Base-by-base conservation (phyloP, 129 eudicot genomes). In the Mikania micrantha region DNA sequence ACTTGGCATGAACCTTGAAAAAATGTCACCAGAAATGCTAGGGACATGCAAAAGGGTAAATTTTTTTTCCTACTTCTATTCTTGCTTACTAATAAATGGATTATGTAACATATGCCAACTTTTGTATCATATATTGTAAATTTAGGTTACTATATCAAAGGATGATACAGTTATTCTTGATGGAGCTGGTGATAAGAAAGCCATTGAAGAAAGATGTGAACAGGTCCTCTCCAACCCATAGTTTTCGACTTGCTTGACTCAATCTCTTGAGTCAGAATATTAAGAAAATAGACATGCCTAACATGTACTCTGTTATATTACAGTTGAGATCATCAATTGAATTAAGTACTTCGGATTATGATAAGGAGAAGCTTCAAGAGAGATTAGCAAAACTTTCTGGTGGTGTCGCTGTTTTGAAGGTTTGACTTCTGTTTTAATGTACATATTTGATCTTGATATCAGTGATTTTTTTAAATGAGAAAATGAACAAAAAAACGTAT, bases 301-400 rank as follows among this genome's bases (percentile, higher is more conserved):
- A 64, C 19, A 15, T 20, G 27, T 28, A 10, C 45, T 11, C 7
- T 54, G 19, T 34, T 34, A 4, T 28, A 15, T 58, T 53, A 31
- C 79, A 82, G 91, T 31, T 83, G 25, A 71, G 85, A 20, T 80
- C 86, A 15, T 56, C 68, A 17, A 83, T 86, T 16, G 88, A 83
- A 53, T 73, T 74, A 31, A 83, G 88, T 79, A 83, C 93, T 29
- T 83, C 88, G 60, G 85, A 83, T 60, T 83, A 83, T 65, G 93
- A 86, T 56, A 86, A 71, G 66, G 93, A 83, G 71, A 86, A 83
- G 71, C 68, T 83, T 16, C 82, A 83, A 29, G 93, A 86, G 72
- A 80, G 88, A 61, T 82, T 86, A 48, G 93, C 93, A 24, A 86
- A 83, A 71, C 88, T 83, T 72, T 86, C 93, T 60, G 93, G 87